These are phyloP conservation scores for Stygiomarasmius scandens DNA, from an alignment of 1,284 basidiomycete species.

Conservation along the genomic window DNA sequence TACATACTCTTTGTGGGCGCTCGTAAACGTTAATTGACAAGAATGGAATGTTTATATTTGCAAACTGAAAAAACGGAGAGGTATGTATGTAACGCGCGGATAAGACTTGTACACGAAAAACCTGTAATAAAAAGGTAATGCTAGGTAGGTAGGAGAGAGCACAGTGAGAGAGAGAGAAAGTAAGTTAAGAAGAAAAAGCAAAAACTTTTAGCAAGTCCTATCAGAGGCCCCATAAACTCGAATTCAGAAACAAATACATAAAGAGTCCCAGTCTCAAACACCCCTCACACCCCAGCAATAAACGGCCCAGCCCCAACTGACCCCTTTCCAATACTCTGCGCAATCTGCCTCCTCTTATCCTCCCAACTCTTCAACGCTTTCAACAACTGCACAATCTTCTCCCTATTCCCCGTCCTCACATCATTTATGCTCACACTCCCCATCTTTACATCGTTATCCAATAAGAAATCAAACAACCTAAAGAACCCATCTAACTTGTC, in stretches of 20 bases:
- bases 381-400: conserved; percentile 78
- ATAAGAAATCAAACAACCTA: conserved; percentile 84
- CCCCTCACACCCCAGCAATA: conserved; percentile 21
- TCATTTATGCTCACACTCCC: conserved; percentile 91
- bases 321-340: conserved; percentile 54
- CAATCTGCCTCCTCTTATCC: conserved; percentile 63
- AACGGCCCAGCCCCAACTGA: conserved; percentile 36
- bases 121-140: no score
- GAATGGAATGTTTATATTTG: no score
- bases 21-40: no score
- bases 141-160: no score
- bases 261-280: neutral
- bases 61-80: no score
- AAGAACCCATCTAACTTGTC: conserved; percentile 90
- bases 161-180: no score
- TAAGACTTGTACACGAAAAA: no score
- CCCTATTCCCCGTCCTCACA: conserved; percentile 75
- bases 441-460: conserved; percentile 88
- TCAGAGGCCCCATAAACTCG: neutral
- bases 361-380: conserved; percentile 79
- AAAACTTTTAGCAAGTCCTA: neutral
- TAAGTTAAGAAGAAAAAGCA: no score
- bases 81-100: no score
- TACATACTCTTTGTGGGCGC: no score
- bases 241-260: neutral